Evolutionary conservation across 2,329 filamentous ascomycete genomes (phyloP), one percentile per base, ranked within the genome.

Genomic region (Penicillium decumbens): DNA sequence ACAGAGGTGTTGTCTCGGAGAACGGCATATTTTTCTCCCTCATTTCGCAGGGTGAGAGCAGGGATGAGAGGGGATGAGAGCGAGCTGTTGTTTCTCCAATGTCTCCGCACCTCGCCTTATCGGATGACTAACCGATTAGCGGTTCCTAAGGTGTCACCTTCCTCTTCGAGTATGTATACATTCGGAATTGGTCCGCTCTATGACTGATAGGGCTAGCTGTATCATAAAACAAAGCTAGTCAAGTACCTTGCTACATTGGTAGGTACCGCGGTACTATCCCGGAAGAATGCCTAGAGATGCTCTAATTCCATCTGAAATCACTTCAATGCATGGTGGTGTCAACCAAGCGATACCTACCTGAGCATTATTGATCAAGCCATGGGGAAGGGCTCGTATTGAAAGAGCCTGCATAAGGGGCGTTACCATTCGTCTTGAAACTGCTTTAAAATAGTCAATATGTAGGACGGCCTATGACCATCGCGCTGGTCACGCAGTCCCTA

Each of bases 1-100:
- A 64, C 42, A 76, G 65, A 41, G 74, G 74, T 5, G 73, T 74
- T 13, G 62, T 65, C 59, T 74, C 71, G 23, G 65, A 64, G 44
- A 55, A 58, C 30, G 63, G 59, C 69, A 72, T 72, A 43, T 47
- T 45, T 55, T 69, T 71, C 52, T 71, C 68, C 59, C 57, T 65
- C 67, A 69, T 69, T 58, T 59, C 23, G 37, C 41, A 33, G 29
- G 10, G 24, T 43, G 45, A 43, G 20, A 40, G 27, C 3, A 2
- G 20, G 20, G 20, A 23, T 23, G 38, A 46, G 37, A 9, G 38
- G 47, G 30, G 42, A 48, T 25, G 45, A 41, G 49, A 28, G 43
- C 15, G 20, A 38, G 24, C 30, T 15, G 32, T 49, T 18, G 41
- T 41, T 42, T 46, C 41, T 50, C 20, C 23, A 24, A 25, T 25